These are phyloP conservation scores for Kwoniella shivajii DNA, from an alignment of 1,284 basidiomycete genomes.

Conservation along the genomic window DNA sequence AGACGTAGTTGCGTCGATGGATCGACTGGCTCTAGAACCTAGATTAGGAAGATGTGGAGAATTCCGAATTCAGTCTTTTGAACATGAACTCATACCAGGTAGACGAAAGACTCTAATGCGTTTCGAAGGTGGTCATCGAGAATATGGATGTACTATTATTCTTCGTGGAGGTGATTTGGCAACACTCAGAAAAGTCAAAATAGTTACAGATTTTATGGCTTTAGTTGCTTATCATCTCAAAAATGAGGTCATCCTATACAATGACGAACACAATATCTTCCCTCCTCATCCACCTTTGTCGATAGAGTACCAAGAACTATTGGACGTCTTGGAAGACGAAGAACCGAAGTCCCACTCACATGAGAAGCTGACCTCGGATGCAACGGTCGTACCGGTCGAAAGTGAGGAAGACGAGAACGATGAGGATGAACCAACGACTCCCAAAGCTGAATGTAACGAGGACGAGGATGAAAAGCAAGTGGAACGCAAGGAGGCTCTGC, in stretches of 20 bases:
- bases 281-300: conserved; percentile 57
- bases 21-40: conserved; percentile 87
- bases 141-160: conserved; percentile 92
- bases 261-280: conserved; percentile 83
- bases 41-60: conserved; percentile 85
- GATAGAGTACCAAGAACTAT: conserved; percentile 39
- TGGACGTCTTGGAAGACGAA: conserved; percentile 28
- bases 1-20: conserved; percentile 93
- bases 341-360: conserved; percentile 3
- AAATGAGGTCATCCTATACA: conserved; percentile 91
- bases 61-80: conserved; percentile 90
- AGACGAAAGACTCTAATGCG: conserved; percentile 94
- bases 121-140: conserved; percentile 89
- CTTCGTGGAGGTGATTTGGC: conserved; percentile 84
- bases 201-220: conserved; percentile 85
- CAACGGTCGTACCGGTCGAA: conserved; percentile 3
- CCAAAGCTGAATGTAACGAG: conserved; percentile 55
- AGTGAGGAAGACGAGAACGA: conserved; percentile 14
- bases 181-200: conserved; percentile 82
- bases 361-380: conserved; percentile 4
- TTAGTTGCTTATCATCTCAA: conserved; percentile 86
- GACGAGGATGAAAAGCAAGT: conserved; percentile 69
- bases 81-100: conserved; percentile 87
- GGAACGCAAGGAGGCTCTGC: conserved; percentile 61
- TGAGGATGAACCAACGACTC: conserved; percentile 12